These are phyloP conservation scores for Naganishia antarctica DNA, from an alignment of 768 basidiomycete species.

Conservation along the genomic window DNA sequence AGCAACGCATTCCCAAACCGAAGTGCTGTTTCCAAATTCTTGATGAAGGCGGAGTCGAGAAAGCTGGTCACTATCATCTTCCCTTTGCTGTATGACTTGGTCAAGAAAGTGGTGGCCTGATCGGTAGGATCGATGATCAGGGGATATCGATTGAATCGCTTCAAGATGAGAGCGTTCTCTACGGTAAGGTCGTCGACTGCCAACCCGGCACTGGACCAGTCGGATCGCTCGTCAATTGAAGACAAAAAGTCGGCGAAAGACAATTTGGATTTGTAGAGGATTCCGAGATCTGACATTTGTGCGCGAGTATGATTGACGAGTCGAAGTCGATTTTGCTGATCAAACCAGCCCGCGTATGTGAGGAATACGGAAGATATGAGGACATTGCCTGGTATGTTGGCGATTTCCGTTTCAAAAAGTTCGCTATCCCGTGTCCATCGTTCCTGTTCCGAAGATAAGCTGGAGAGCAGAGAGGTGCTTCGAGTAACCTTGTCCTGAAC, in stretches of 20 bases:
- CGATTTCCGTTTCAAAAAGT: conserved; percentile 96
- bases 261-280: conserved; percentile 87
- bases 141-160: conserved; percentile 94
- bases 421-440: conserved; percentile 93
- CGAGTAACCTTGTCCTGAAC: conserved; percentile 96
- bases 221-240: conserved; percentile 89
- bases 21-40: conserved; percentile 95
- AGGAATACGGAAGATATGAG: conserved; percentile 91
- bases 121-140: conserved; percentile 97
- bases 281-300: conserved; percentile 55
- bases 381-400: conserved; percentile 95
- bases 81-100: conserved; percentile 89
- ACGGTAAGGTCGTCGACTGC: conserved; percentile 92
- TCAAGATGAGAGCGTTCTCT: conserved; percentile 99
- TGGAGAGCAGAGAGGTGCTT: conserved; percentile 89
- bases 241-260: conserved; percentile 93
- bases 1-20: conserved; percentile 96
- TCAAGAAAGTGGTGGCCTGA: conserved; percentile 87
- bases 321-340: conserved; percentile 92
- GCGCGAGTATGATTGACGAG: conserved; percentile 66
- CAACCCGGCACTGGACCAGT: conserved; percentile 92
- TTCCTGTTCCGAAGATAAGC: conserved; percentile 85
- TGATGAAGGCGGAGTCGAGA: conserved; percentile 96
- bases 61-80: conserved; percentile 99
- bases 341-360: conserved; percentile 96